Evolutionary conservation across 1,284 basidiomycete genomes (phyloP).

Genomic region (Microbotryum lychnidis-dioicae): DNA sequence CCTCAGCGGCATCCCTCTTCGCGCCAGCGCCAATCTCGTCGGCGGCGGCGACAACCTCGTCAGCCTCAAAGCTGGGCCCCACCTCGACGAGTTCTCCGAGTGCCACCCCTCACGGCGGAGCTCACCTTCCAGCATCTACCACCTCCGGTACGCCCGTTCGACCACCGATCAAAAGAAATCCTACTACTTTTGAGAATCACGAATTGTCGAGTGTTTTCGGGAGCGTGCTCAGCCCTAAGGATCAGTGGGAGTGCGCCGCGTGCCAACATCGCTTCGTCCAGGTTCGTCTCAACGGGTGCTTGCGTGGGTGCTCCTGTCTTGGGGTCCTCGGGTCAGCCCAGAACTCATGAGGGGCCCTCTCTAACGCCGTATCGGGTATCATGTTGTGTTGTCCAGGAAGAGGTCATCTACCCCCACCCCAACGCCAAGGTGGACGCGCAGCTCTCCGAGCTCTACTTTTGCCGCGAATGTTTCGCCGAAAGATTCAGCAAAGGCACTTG

Average conservation of each 20-base stretch:
- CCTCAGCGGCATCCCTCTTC: constrained; percentile 17
- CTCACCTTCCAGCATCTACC: not conserved
- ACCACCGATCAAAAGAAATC: not conserved
- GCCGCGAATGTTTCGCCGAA: constrained; percentile 24
- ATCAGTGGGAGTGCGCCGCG: constrained; percentile 20
- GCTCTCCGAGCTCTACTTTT: constrained; percentile 21
- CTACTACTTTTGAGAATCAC: not conserved
- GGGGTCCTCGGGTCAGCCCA: no score
- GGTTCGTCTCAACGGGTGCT: not conserved
- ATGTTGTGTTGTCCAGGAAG: constrained; percentile 11
- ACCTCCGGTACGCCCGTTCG: not conserved
- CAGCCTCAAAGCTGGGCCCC: not conserved
- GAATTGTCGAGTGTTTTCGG: constrained; percentile 24
- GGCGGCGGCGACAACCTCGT: not conserved
- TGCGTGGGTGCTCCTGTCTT: not conserved
- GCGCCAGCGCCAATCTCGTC: constrained; percentile 9
- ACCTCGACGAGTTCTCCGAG: not conserved
- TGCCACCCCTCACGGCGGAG: not conserved
- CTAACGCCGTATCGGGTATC: not conserved
- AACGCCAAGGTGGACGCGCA: constrained; percentile 6
- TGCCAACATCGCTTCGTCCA: constrained; percentile 17
- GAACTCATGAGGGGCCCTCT: not conserved
- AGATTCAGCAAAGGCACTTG: constrained; percentile 23
- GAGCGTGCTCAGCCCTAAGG: constrained; percentile 16
- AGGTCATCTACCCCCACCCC: constrained; percentile 28